Conservation (phyloP, 495 filamentous ascomycete species). For the Evernia prunastri region DNA sequence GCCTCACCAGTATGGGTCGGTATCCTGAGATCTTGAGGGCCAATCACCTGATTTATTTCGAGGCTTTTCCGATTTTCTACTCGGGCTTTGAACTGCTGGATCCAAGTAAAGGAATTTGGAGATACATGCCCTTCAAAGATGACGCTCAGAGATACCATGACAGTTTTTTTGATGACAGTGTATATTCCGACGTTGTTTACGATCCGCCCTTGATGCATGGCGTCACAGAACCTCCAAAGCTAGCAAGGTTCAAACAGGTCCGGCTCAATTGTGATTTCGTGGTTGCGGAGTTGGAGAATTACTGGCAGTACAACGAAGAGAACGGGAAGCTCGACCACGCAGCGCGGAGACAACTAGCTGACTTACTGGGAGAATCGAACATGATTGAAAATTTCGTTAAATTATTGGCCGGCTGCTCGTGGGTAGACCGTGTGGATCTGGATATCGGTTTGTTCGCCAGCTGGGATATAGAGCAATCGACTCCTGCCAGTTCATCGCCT, state of each 20-base stretch:
- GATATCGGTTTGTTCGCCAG: neutral
- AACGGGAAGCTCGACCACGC: neutral
- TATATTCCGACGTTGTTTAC: neutral
- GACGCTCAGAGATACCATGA: neutral
- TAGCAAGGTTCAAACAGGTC: neutral
- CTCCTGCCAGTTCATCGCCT: neutral
- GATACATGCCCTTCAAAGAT: neutral
- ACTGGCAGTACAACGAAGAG: neutral
- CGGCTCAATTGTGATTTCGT: neutral
- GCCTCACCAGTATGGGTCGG: neutral
- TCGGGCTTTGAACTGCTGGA: neutral
- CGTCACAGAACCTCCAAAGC: neutral
- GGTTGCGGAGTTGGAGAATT: too few relatives aligned
- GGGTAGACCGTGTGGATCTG: neutral
- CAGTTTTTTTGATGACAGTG: neutral
- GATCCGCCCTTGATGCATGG: neutral
- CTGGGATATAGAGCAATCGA: neutral
- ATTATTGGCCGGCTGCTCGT: neutral
- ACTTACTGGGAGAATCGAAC: neutral
- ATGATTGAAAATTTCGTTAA: neutral
- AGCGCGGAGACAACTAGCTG: neutral
- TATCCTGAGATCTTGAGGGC: slow-evolving; percentile 1
- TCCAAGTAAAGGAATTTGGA: neutral
- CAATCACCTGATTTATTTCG: neutral
- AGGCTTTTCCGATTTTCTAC: neutral